Conservation (phyloP, 192 early-diverging fungal genomes). For the Coemansia sp. region DNA sequence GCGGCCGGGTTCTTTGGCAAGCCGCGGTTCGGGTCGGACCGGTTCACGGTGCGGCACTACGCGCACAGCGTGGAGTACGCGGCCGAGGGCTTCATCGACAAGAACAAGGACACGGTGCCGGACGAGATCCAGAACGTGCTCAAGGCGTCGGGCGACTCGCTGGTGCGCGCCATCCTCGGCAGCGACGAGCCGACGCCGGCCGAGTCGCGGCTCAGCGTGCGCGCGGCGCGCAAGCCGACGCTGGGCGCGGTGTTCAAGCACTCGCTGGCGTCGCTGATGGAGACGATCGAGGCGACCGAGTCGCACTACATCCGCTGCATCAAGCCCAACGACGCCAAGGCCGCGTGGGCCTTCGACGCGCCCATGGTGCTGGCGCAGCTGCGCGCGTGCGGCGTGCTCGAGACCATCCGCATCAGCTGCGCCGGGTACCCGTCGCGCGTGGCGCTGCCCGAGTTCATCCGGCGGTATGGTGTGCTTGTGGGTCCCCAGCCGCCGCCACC, state of each 20-base stretch:
- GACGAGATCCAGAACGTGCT: constrained; percentile 86
- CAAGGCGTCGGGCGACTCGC: constrained; percentile 74
- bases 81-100: constrained; percentile 94
- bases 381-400: constrained; percentile 97
- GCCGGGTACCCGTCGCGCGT: constrained; percentile 95
- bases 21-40: constrained; percentile 83
- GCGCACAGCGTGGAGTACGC: constrained; percentile 94
- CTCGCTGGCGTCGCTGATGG: constrained; percentile 93
- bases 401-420: constrained; percentile 98
- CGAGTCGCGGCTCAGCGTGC: constrained; percentile 23
- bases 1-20: constrained; percentile 72
- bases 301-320: constrained; percentile 99
- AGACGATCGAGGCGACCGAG: constrained; percentile 90
- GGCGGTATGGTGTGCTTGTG: constrained; percentile 71
- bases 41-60: constrained; percentile 95
- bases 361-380: constrained; percentile 93
- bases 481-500: constrained; percentile 35
- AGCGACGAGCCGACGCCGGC: neutral
- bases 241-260: constrained; percentile 97
- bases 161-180: constrained; percentile 78
- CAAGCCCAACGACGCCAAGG: constrained; percentile 96
- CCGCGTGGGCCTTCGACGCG: constrained; percentile 91
- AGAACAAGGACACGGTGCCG: constrained; percentile 98
- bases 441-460: constrained; percentile 89
- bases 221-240: constrained; percentile 76